Evolutionary conservation across 2,329 filamentous ascomycete genomes (phyloP).

Genomic region (Orbilia ellipsospora): DNA sequence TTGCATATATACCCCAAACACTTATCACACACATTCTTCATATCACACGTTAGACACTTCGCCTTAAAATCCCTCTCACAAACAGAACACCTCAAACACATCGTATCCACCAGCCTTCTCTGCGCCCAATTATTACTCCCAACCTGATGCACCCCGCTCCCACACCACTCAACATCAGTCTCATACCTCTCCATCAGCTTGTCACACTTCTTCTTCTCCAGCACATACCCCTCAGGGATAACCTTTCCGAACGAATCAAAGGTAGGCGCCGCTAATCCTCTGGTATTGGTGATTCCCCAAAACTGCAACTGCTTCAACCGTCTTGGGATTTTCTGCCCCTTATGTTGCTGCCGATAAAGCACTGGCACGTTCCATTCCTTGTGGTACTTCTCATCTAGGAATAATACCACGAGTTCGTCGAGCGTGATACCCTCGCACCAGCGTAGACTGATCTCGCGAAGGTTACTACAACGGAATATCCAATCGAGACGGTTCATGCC

Average conservation of each 20-base stretch:
- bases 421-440: no score
- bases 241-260: no score
- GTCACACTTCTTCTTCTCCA: constrained; percentile 1
- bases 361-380: no score
- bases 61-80: background rate
- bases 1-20: background rate
- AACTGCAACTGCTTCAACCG: constrained; percentile 7
- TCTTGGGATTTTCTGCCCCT: background rate
- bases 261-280: background rate
- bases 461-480: no score
- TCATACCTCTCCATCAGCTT: constrained; percentile 14
- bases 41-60: background rate
- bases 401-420: no score
- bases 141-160: background rate
- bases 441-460: no score
- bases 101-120: background rate
- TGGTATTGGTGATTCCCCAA: constrained; percentile 1
- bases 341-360: no score
- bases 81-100: background rate
- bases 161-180: constrained; percentile 13
- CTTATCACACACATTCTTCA: background rate
- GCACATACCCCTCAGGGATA: no score
- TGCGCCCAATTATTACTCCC: background rate
- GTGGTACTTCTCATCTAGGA: no score
- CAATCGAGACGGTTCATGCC: no score